Percentiles rank a stretch among this genome's conserved stretches.
Conservation (phyloP, 192 early-diverging fungal species). For the Coemansia furcata region DNA sequence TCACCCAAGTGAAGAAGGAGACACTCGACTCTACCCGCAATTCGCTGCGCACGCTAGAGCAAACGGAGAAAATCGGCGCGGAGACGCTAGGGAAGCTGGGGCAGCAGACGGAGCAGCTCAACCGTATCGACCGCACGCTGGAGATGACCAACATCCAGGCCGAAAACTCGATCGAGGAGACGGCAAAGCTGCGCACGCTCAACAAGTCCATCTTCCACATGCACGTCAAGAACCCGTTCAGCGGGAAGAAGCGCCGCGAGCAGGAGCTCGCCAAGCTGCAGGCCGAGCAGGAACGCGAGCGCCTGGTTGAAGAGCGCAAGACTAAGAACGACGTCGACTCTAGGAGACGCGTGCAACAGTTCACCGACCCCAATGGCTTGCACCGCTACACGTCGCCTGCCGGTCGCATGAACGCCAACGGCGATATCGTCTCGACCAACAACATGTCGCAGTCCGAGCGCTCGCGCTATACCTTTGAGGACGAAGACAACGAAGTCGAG, state of each 20-base stretch:
- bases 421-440: constrained; percentile 42
- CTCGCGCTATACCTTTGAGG: constrained; percentile 65
- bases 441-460: constrained; percentile 49
- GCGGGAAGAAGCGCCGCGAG: constrained; percentile 58
- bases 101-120: constrained; percentile 57
- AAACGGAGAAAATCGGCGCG: constrained; percentile 60
- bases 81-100: constrained; percentile 65
- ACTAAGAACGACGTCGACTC: constrained; percentile 57
- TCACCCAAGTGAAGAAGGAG: constrained; percentile 61
- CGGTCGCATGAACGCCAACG: constrained; percentile 46
- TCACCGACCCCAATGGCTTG: constrained; percentile 23
- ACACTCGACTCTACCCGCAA: constrained; percentile 66
- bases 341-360: constrained; percentile 57
- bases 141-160: constrained; percentile 54
- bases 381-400: constrained; percentile 11
- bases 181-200: constrained; percentile 50
- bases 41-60: constrained; percentile 60
- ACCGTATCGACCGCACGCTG: constrained; percentile 61
- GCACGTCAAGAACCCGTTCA: constrained; percentile 69
- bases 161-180: constrained; percentile 33
- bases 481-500: constrained; percentile 66
- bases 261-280: constrained; percentile 58
- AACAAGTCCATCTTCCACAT: constrained; percentile 76
- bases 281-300: constrained; percentile 29
- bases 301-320: constrained; percentile 52